Evolutionary conservation across 345 rosid genomes (phyloP), one percentile per base, ranked within the genome.

Genomic region (Acer campestre): DNA sequence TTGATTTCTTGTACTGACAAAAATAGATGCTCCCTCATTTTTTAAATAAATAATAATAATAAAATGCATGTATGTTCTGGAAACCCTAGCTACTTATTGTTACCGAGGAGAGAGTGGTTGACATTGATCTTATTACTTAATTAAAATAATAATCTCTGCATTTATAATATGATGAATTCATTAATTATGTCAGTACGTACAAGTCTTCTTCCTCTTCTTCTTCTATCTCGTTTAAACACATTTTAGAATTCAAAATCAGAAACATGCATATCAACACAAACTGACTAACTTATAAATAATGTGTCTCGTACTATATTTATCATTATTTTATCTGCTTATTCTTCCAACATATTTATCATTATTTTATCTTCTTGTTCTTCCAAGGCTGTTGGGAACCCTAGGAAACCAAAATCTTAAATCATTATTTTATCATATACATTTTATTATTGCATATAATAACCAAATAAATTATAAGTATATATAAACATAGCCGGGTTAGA

Each of bases 301-400:
- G 48, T 73, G 63, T 80, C 20, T 61, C 64, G 66, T 58, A 76
- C 77, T 35, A 35, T 35, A 35, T 4, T 35, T 35, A 35, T 5
- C 38, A 5, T 31, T 31, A 59, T 59, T 59, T 59, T 59, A 20
- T 59, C 62, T 59, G 7, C 62, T 83, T 65, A 56, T 59, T 59
- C 76, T 83, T 81, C 87, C 88, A 74, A 76, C 29, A 27, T 74
- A 58, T 18, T 58, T 58, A 17, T 58, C 23, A 58, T 58, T 58
- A 59, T 59, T 59, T 59, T 59, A 20, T 59, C 27, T 59, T n/a
- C 63, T 83, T 65, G 61, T 59, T 59, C 76, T 83, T 82, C 87
- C 88, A 74, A 76, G 78, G 85, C 77, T 87, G 88, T 85, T 79
- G 88, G 87, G 67, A 83, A 68, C 83, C 81, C 78, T 73, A 75